These are phyloP conservation scores for Xylariales sp. DNA, from an alignment of 2,329 filamentous ascomycete species.

Conservation along the genomic window DNA sequence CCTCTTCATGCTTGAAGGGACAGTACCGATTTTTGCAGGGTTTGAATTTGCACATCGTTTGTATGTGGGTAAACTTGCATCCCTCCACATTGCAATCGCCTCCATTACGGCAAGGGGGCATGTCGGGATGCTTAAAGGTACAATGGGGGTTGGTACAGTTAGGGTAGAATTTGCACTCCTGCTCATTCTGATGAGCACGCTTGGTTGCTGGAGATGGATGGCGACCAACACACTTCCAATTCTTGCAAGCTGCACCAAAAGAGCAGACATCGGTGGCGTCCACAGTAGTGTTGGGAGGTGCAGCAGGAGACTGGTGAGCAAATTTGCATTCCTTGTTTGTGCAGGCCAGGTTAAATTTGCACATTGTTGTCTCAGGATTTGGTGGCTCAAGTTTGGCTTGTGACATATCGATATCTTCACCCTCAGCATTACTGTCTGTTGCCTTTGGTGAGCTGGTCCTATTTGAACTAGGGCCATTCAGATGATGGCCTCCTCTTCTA, in stretches of 20 bases:
- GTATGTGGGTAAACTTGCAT: conserved; percentile 91
- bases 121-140: conserved; percentile 87
- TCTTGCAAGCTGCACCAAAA: conserved; percentile 93
- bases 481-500: conserved; percentile 60
- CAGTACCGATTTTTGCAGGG: conserved; percentile 92
- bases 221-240: conserved; percentile 89
- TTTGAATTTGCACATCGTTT: conserved; percentile 87
- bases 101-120: conserved; percentile 91
- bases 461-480: conserved; percentile 52
- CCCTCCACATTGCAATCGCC: conserved; percentile 82
- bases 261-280: conserved; percentile 84
- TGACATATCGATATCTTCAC: conserved; percentile 73
- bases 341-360: conserved; percentile 90
- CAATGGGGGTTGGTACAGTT: conserved; percentile 91
- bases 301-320: conserved; percentile 93
- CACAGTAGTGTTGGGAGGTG: conserved; percentile 78
- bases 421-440: conserved; percentile 54
- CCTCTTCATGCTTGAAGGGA: conserved; percentile 89
- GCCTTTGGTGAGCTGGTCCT: conserved; percentile 51
- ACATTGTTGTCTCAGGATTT: conserved; percentile 75
- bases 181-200: conserved; percentile 80
- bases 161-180: conserved; percentile 91
- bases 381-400: conserved; percentile 64
- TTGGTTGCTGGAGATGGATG: conserved; percentile 92
- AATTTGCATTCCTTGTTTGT: conserved; percentile 91